Percentiles rank a stretch among this genome's conserved stretches.
Evolutionary conservation across 495 filamentous ascomycete genomes (phyloP).

Genomic region (Chaetomium tenue): DNA sequence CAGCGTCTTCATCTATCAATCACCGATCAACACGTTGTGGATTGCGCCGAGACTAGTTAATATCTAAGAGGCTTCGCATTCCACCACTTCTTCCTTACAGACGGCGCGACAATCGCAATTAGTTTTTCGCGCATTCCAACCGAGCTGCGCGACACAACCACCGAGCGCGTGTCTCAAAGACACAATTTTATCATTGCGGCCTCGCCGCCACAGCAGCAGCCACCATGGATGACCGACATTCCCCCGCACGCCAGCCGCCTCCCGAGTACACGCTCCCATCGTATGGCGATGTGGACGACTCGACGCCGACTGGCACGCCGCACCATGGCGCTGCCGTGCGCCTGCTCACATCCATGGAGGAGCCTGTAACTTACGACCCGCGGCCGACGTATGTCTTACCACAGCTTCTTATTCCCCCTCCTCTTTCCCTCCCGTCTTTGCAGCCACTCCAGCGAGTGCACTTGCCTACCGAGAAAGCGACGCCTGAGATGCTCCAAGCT

Average conservation of each 20-base stretch:
- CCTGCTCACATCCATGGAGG: constrained; percentile 54
- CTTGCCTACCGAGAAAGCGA: constrained; percentile 1
- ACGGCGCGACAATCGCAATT: constrained; percentile 13
- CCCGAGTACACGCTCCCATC: constrained; percentile 48
- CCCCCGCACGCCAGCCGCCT: constrained; percentile 39
- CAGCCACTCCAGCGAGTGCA: constrained; percentile 18
- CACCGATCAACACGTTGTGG: not conserved
- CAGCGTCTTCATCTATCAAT: not conserved
- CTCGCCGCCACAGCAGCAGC: constrained; percentile 28
- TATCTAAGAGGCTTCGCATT: not conserved
- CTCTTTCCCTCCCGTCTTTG: constrained; percentile 29
- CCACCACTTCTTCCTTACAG: not conserved
- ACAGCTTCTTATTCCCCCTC: constrained; percentile 32
- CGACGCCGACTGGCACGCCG: constrained; percentile 37
- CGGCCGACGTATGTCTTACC: constrained; percentile 49
- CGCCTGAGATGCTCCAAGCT: constrained; percentile 14
- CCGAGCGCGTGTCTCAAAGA: constrained; percentile 5
- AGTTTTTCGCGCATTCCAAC: not conserved
- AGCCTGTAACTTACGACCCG: constrained; percentile 25
- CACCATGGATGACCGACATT: constrained; percentile 48
- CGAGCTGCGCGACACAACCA: not conserved
- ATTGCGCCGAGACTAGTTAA: not conserved
- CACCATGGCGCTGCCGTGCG: constrained; percentile 46
- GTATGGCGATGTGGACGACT: constrained; percentile 50
- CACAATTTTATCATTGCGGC: constrained; percentile 28